Percentiles rank a stretch among this genome's conserved stretches.
phyloP scores from a whole-genome alignment of 164 flowering plant genomes.

The Tetrastigma voinierianum region DNA sequence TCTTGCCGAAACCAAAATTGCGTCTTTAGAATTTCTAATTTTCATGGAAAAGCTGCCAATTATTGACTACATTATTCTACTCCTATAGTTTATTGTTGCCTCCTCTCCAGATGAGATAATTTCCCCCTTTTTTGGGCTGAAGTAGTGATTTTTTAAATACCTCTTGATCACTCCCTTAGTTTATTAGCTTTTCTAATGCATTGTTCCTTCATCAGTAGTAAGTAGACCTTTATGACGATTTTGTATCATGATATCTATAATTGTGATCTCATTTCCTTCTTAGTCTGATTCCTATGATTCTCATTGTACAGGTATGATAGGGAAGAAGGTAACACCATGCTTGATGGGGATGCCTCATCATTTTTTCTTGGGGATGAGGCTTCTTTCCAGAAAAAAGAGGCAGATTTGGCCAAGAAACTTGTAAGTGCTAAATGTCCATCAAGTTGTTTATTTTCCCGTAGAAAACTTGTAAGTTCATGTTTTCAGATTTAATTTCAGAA shows the following conservation, averaged over 20 bases:
- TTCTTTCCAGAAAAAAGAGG: slow-evolving; percentile 80
- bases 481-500: no score
- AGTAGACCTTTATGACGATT: neutral
- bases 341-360: slow-evolving; percentile 70
- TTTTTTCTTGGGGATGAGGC: slow-evolving; percentile 79
- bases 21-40: no score
- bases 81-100: no score
- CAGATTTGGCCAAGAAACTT: slow-evolving; percentile 83
- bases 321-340: slow-evolving; percentile 80
- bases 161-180: neutral
- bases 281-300: slow-evolving; percentile 1
- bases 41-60: no score
- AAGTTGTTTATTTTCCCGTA: neutral
- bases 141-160: neutral
- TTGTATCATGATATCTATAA: neutral
- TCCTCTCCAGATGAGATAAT: no score
- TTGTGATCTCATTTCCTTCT: neutral
- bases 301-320: slow-evolving; percentile 76
- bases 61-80: no score
- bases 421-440: slow-evolving; percentile 32
- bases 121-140: neutral
- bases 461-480: no score
- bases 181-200: neutral
- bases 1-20: no score
- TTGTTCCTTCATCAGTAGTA: neutral